Percentiles rank a stretch among this genome's conserved stretches.
Conservation (phyloP, 129 eudicot genomes). For the Tagetes erecta region DNA sequence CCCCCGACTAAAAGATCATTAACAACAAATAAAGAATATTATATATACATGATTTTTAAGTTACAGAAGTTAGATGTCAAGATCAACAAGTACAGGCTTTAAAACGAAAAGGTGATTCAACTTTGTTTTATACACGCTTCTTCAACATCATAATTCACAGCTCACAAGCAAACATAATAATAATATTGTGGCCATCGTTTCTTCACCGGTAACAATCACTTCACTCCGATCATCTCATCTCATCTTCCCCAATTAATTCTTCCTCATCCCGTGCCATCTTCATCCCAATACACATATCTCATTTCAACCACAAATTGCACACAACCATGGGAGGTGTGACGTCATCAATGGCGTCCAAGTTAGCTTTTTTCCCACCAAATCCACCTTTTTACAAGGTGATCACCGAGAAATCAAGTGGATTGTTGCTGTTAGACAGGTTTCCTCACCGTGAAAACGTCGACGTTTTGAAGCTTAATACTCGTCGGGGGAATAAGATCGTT, state of each 20-base stretch:
- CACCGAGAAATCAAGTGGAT: slow-evolving; percentile 58
- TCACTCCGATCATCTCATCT: not conserved
- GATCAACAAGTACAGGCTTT: no score
- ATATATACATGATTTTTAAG: no score
- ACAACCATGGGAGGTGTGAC: slow-evolving; percentile 84
- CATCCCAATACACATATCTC: not conserved
- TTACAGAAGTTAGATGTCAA: no score
- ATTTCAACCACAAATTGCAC: not conserved
- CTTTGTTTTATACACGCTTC: slow-evolving; percentile 28
- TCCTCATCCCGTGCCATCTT: slow-evolving; percentile 1
- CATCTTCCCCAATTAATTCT: not conserved
- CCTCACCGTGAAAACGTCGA: slow-evolving; percentile 88
- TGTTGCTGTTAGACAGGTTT: slow-evolving; percentile 50
- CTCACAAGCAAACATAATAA: slow-evolving; percentile 3
- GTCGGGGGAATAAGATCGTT: slow-evolving; percentile 67
- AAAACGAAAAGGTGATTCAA: no score
- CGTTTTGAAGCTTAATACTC: slow-evolving; percentile 57
- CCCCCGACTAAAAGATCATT: no score
- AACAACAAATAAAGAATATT: no score
- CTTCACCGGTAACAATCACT: slow-evolving; percentile 30
- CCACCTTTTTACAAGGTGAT: slow-evolving; percentile 77
- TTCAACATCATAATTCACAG: slow-evolving; percentile 21
- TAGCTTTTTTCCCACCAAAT: slow-evolving; percentile 88
- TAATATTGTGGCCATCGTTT: slow-evolving; percentile 37
- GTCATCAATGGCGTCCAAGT: slow-evolving; percentile 93